Conservation (phyloP, 345 rosid genomes). For the Eucalyptus rudis region DNA sequence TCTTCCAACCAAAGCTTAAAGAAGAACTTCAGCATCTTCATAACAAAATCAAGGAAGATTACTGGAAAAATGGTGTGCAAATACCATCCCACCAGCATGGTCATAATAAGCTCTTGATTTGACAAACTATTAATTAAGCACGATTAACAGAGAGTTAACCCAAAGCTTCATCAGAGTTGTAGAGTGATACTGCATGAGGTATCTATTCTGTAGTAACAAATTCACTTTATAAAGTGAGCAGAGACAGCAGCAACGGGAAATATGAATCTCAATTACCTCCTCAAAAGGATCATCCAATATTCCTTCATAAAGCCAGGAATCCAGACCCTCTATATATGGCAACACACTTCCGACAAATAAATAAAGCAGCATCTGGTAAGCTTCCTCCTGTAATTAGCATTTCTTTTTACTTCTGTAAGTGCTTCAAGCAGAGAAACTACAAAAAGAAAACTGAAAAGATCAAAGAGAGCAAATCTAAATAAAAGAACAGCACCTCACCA, state of each 20-base stretch:
- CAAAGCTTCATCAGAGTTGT: not conserved
- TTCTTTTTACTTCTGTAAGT: not conserved
- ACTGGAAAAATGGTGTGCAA: not conserved
- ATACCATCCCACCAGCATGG: not conserved
- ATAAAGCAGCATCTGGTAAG: conserved; percentile 64
- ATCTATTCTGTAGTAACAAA: not conserved
- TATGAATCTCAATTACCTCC: conserved; percentile 43
- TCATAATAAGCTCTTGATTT: not conserved
- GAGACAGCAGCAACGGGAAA: not conserved
- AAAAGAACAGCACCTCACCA: conserved; percentile 70
- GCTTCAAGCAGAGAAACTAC: not conserved
- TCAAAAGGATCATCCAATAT: conserved; percentile 85
- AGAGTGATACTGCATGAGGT: not conserved
- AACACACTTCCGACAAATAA: conserved; percentile 67
- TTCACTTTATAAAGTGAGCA: not conserved
- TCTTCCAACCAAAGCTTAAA: not conserved
- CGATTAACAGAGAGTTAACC: not conserved
- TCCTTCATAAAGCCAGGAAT: conserved; percentile 91
- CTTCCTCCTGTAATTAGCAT: conserved; percentile 60
- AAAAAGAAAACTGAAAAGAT: not conserved
- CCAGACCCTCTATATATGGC: conserved; percentile 68
- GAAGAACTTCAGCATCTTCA: not conserved
- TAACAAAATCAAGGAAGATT: not conserved
- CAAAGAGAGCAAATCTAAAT: not conserved
- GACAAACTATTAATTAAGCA: not conserved